A percentile compares a stretch with the other conserved stretches of the same genome.
Evolutionary conservation across 2,329 filamentous ascomycete species (phyloP).

Genomic region (Fusarium buxicola): DNA sequence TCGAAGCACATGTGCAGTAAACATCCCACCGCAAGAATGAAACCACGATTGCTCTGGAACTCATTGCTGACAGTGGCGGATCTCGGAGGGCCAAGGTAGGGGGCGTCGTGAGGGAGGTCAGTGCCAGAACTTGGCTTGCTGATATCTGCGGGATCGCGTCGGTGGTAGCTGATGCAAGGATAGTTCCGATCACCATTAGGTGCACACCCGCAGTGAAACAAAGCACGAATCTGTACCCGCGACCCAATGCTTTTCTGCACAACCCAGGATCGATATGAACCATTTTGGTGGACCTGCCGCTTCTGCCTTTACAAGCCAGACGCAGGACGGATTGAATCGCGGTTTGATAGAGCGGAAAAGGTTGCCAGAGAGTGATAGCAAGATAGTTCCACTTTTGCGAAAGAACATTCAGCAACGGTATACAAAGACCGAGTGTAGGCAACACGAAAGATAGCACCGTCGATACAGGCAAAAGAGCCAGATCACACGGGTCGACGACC

Average conservation of each 20-base stretch:
- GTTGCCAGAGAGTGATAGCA: constrained; percentile 33
- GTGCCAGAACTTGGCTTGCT: constrained; percentile 20
- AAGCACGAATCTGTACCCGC: constrained; percentile 25
- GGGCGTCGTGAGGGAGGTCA: constrained; percentile 24
- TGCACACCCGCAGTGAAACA: constrained; percentile 10
- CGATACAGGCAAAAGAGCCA: constrained; percentile 25
- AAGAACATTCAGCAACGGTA: constrained; percentile 19
- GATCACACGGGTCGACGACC: constrained; percentile 24
- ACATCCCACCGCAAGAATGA: constrained; percentile 40
- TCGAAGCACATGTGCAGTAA: constrained; percentile 34
- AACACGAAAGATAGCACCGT: constrained; percentile 33
- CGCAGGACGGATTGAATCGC: constrained; percentile 1
- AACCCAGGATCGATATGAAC: neutral
- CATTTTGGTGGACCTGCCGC: neutral
- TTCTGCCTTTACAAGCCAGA: neutral
- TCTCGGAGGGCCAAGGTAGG: constrained; percentile 29
- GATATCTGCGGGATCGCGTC: constrained; percentile 10
- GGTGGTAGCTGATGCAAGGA: constrained; percentile 7
- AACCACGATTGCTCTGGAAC: constrained; percentile 31
- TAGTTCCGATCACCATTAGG: constrained; percentile 15
- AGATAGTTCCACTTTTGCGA: constrained; percentile 18
- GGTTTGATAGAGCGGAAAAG: constrained; percentile 34
- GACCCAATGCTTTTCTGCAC: constrained; percentile 5
- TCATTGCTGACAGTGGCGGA: constrained; percentile 13
- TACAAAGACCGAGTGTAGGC: constrained; percentile 26